Evolutionary conservation across 1,284 basidiomycete genomes (phyloP), one percentile per base, ranked within the genome.

Genomic region (Dichomitus squalens): DNA sequence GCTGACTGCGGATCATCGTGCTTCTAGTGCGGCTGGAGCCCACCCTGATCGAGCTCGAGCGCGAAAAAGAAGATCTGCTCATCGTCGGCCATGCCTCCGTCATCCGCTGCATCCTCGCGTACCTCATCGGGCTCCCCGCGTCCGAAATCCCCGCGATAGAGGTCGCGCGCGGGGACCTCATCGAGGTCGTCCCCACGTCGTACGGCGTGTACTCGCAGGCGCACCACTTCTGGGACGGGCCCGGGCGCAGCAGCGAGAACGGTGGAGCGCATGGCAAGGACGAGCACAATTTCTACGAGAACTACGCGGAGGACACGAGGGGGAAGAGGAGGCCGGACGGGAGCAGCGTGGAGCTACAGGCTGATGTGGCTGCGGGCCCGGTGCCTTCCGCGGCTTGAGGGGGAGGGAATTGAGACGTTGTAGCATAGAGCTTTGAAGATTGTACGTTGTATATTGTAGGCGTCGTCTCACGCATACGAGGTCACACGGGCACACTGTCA

Each of bases 131-230:
- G 3, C 80, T 98, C 3, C 94, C 95, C n/a, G 94, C 96, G 0
- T 90, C 89, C 34, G 96, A 99, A 72, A 97, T 99, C 39, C 97
- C 96, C 0, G 93, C 93, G 1, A 96, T 99, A 55, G 95, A 98
- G 72, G 90, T 99, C 63, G 93, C 93, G 20, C 84, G 93, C 18
- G 94, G 94, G 0, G 94, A 96, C 70, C 76, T 96, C 11, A 80
- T 95, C 39, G 93, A 96, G 72, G 92, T 96, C 49, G 88, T 93
- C 0, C 94, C 94, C 0, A 91, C 93, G 1, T 91, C 87, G 4
- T 96, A 96, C 68, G 94, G 94, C 12, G 94, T 96, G 53, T 87
- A 92, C 62, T 89, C 87, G 57, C 86, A 92, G 64, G 91, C 92
- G 4, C 93, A 91, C 75, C 93, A 96, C 72, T 96, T 96, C 76